These are phyloP conservation scores for Aureobasidium sp. DNA, from an alignment of 2,329 filamentous ascomycete genomes.

Conservation along the genomic window DNA sequence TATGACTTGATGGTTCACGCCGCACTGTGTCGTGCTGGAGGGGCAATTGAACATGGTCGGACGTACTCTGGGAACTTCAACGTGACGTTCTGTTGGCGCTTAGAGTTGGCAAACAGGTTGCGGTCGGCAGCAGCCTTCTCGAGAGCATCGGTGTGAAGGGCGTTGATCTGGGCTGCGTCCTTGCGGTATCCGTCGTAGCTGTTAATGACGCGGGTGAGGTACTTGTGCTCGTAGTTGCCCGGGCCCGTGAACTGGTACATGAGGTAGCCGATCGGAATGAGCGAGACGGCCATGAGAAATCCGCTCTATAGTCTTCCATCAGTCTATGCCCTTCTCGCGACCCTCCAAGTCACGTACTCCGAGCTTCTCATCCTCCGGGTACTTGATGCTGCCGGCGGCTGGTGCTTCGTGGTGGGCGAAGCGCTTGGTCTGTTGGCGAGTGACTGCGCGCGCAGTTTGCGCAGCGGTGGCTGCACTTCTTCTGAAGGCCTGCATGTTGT, in stretches of 20 bases:
- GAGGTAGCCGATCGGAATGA: constrained; percentile 38
- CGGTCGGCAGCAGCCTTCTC: constrained; percentile 58
- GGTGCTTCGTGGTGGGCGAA: constrained; percentile 32
- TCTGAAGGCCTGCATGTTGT: constrained; percentile 40
- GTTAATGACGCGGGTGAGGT: constrained; percentile 49
- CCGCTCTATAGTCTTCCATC: constrained; percentile 30
- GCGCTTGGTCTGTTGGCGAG: constrained; percentile 36
- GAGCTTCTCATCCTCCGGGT: constrained; percentile 42
- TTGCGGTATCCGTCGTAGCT: constrained; percentile 50
- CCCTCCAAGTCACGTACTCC: constrained; percentile 39
- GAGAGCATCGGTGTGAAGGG: constrained; percentile 52
- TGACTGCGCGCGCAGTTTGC: constrained; percentile 30
- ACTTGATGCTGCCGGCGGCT: constrained; percentile 26
- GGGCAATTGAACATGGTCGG: not conserved
- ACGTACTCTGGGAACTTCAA: constrained; percentile 61
- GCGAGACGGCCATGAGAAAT: constrained; percentile 42
- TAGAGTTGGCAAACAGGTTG: constrained; percentile 50
- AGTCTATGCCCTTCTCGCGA: not conserved
- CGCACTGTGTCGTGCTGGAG: not conserved
- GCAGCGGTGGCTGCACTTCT: constrained; percentile 38
- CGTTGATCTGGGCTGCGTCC: constrained; percentile 50
- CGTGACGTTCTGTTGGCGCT: constrained; percentile 40
- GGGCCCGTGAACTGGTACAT: constrained; percentile 41
- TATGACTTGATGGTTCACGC: not conserved
- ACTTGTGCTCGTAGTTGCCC: constrained; percentile 34